Evolutionary conservation across 1,139 yeast species (phyloP), one percentile per base, ranked within the genome.

Genomic region (Taiozyma sp.): DNA sequence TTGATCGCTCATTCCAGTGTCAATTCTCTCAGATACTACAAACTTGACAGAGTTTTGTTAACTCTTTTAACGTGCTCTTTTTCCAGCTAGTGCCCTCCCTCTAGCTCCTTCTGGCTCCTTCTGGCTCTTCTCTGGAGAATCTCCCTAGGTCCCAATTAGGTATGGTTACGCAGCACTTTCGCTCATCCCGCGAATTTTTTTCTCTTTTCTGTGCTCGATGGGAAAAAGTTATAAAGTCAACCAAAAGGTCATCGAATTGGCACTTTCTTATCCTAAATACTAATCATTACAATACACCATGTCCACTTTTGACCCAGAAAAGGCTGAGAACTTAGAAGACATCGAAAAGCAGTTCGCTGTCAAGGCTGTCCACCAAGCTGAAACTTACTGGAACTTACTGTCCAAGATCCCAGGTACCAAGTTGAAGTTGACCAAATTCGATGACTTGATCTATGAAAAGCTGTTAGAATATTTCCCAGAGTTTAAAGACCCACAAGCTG

Each of bases 281-380:
- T 19, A 19, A 2, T 10, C 19, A 9, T 19, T 19, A 24, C 12
- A 19, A 28, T 19, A 3, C n/a, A 45, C 38, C 16, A 49, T 49
- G 51, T 45, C 64, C 48, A 55, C 58, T 22, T 81, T 82, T 59
- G 74, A 79, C 57, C 79, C 87, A 38, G 83, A 81, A 56, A 69
- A 69, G 36, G 85, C 87, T 44, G 84, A 81, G 49, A 81, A 81
- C 65, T 70, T 80, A 57, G 86, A 81, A 63, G 86, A 81, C 57
- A 89, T 93, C 65, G 98, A 92, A 71, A 88, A 83, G 79, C 97
- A 92, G 73, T 93, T 93, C 66, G 98, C 99, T 48, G 99, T 95
- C 57, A 91, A 89, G 72, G 99, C 98, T 9, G 99, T 95, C 28
- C 84, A 82, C 70, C 98, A 95, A 70, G 95, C 96, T 55, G 96